Conservation (phyloP, 2,329 filamentous ascomycete genomes). For the Ascochyta rabiei region DNA sequence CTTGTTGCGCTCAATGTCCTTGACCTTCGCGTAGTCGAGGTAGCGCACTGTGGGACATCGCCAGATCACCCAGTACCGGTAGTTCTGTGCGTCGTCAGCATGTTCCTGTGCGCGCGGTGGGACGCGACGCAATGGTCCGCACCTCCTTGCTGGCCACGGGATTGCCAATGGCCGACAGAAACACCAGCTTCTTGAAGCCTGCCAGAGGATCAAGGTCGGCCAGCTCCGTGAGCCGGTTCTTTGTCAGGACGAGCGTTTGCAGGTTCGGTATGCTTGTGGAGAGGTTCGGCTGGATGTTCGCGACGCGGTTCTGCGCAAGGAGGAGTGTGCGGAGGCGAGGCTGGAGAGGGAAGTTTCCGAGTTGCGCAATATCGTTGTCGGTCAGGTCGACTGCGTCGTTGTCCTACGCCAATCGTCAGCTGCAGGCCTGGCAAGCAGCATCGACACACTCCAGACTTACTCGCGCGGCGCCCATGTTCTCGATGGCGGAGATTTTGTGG, state of each 20-base stretch:
- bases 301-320: conserved; percentile 85
- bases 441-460: conserved; percentile 60
- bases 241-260: conserved; percentile 78
- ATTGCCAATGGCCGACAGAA: conserved; percentile 83
- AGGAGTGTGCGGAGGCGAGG: conserved; percentile 87
- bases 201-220: conserved; percentile 84
- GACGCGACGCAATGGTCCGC: conserved; percentile 19
- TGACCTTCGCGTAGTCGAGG: conserved; percentile 91
- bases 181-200: conserved; percentile 72
- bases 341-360: conserved; percentile 91
- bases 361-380: conserved; percentile 91
- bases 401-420: conserved; percentile 60
- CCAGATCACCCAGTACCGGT: conserved; percentile 91
- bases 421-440: not conserved
- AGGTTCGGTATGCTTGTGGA: conserved; percentile 80
- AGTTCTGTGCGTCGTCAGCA: conserved; percentile 65
- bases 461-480: conserved; percentile 94
- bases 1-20: conserved; percentile 77
- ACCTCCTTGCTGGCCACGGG: conserved; percentile 93
- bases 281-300: conserved; percentile 77
- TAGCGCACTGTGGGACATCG: conserved; percentile 83
- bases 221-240: conserved; percentile 82
- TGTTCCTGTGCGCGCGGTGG: not conserved
- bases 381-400: conserved; percentile 98
- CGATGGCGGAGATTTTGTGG: conserved; percentile 95